Base-by-base conservation (phyloP, 2,329 filamentous ascomycete species). In the Fragosphaeria purpurea region DNA sequence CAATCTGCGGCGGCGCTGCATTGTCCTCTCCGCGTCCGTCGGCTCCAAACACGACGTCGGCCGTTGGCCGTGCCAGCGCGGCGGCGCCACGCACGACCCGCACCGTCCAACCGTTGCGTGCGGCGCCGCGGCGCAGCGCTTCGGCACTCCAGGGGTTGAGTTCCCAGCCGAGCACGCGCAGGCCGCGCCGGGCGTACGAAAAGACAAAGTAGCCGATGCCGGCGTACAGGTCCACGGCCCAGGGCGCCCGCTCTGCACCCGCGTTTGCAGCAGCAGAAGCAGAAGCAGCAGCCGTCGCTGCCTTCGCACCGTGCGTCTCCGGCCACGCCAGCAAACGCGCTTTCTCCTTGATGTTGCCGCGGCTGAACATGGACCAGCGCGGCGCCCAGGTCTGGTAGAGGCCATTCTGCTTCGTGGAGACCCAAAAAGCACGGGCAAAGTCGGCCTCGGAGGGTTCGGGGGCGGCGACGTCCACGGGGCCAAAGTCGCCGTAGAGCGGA, bases 151-250 rank as follows among this genome's bases (percentile, higher is more conserved):
- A 86, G 0, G 85, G 83, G 63, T 95, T 96, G 44, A 96, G 71
- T 66, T 97, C 91, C 86, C 88, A 97, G 58, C 88, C 87, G 41
- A 93, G 70, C 1, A 96, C 84, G 46, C 77, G 70, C 60, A 90
- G 70, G 0, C 88, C 88, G 13, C 84, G 77, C 53, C 71, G 74
- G 6, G 83, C 76, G 66, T 95, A 96, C 35, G 81, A 86, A 61
- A 96, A 95, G 4, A 85, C 80, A 67, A 97, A 96, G 67, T 96
- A 96, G 5, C 91, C 91, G 56, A 96, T 95, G 0, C 91, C 91
- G 0, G 86, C 88, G 68, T 95, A 96, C 53, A 97, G 70, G 65
- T 97, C 91, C 1, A 94, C 77, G 0, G 83, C 80, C 64, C 75
- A 80, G 22, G 22, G 22, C 22, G 22, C 22, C 22, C 22, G 22